phyloP scores from a whole-genome alignment of 2,329 filamentous ascomycete genomes.

The Calycina herbarum region DNA sequence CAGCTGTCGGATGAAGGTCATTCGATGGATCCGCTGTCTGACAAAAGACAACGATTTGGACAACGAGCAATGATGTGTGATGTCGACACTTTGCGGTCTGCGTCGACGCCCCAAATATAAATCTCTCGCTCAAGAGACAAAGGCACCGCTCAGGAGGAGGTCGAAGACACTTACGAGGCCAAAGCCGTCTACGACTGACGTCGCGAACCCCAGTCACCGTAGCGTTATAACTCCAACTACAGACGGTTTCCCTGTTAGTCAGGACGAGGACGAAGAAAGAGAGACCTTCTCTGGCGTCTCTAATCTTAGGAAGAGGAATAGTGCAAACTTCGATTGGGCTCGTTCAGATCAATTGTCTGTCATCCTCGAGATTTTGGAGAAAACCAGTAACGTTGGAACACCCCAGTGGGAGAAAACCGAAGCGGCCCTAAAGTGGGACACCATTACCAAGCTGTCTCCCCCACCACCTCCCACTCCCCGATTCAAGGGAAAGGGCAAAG shows the following conservation, averaged over 20 bases:
- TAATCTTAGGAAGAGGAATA: conserved; percentile 8
- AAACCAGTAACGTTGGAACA: conserved; percentile 15
- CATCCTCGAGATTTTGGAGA: conserved; percentile 29
- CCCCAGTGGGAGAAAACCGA: conserved; percentile 11
- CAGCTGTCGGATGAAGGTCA: not conserved
- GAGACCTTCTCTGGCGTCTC: not conserved
- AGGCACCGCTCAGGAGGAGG: not conserved
- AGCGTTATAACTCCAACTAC: not conserved
- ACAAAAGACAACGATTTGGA: not conserved
- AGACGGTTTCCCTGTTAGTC: conserved; percentile 5
- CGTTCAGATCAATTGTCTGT: conserved; percentile 31
- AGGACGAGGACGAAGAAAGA: not conserved
- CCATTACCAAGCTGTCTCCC: conserved; percentile 9
- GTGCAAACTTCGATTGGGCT: conserved; percentile 25
- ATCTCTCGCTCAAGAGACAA: not conserved
- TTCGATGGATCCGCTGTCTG: not conserved
- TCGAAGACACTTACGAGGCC: not conserved
- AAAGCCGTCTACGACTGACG: conserved; percentile 2
- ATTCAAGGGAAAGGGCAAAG: not conserved
- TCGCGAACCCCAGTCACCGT: not conserved
- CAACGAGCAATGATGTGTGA: conserved; percentile 7
- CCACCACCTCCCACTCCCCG: conserved; percentile 1
- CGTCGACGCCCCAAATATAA: conserved; percentile 3
- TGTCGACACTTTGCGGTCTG: conserved; percentile 14
- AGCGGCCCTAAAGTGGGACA: conserved; percentile 8